These are phyloP conservation scores for Gliomastix tumulicola DNA, from an alignment of 2,329 filamentous ascomycete genomes.

Conservation along the genomic window DNA sequence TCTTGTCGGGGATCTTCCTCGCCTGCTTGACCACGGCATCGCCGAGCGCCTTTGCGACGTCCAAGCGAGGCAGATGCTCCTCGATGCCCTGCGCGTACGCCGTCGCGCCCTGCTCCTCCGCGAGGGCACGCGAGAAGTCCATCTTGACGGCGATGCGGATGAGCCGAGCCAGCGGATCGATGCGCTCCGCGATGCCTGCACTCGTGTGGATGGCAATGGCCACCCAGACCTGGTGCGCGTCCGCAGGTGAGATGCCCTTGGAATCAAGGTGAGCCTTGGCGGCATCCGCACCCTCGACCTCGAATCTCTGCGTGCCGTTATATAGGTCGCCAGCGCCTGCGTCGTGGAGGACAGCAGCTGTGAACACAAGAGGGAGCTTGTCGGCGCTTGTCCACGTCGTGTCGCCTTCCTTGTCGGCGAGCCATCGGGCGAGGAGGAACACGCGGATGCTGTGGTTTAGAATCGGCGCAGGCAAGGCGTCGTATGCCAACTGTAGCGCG, in stretches of 20 bases:
- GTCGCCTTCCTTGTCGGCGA: slow-evolving; percentile 12
- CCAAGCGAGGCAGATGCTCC: slow-evolving; percentile 13
- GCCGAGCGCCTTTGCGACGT: slow-evolving; percentile 14
- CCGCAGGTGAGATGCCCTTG: slow-evolving; percentile 13
- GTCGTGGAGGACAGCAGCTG: slow-evolving; percentile 26
- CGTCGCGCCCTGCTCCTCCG: slow-evolving; percentile 1
- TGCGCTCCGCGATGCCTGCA: slow-evolving; percentile 25
- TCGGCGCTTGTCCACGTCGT: slow-evolving; percentile 4
- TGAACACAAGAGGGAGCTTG: slow-evolving; percentile 18
- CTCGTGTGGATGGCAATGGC: slow-evolving; percentile 26
- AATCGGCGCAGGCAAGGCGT: slow-evolving; percentile 14
- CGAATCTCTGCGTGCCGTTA: slow-evolving; percentile 24
- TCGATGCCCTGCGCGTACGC: slow-evolving; percentile 11
- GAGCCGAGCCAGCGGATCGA: slow-evolving; percentile 20
- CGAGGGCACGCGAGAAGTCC: slow-evolving; percentile 17
- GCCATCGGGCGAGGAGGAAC: slow-evolving; percentile 14
- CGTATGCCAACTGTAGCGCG: too few relatives aligned
- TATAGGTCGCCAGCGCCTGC: slow-evolving; percentile 19
- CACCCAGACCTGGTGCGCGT: slow-evolving; percentile 22
- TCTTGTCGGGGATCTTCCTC: slow-evolving; percentile 7
- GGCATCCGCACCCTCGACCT: slow-evolving; percentile 21
- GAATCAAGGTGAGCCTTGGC: slow-evolving; percentile 17
- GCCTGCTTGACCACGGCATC: slow-evolving; percentile 19
- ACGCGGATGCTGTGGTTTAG: slow-evolving; percentile 20
- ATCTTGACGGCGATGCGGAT: slow-evolving; percentile 20